A percentile compares a stretch with the other conserved stretches of the same genome.
phyloP scores from a whole-genome alignment of 257 asterid genomes.

The Solanum dulcamara region DNA sequence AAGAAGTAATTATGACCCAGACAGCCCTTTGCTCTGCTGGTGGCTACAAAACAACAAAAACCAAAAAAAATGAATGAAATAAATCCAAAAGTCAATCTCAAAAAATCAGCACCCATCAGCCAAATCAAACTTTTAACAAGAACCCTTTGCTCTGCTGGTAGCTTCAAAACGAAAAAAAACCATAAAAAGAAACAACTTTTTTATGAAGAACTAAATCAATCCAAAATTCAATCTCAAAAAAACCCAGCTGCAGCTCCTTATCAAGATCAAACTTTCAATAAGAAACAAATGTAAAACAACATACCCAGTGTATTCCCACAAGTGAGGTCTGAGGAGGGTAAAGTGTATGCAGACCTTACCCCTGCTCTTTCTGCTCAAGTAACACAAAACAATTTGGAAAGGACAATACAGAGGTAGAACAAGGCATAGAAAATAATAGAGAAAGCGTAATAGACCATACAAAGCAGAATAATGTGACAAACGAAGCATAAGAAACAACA shows the following conservation, averaged over 20 bases:
- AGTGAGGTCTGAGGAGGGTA: not conserved
- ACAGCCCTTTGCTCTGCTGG: not conserved
- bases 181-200: not conserved
- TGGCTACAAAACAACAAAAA: not conserved
- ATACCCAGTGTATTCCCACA: not conserved
- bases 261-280: not conserved
- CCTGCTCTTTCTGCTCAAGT: not conserved
- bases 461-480: not conserved
- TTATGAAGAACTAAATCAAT: not conserved
- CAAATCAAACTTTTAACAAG: not conserved
- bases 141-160: not conserved
- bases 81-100: not conserved
- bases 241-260: not conserved
- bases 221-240: not conserved
- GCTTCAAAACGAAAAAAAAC: not conserved
- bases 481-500: not conserved
- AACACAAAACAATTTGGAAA: not conserved
- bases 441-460: not conserved
- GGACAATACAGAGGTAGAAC: not conserved
- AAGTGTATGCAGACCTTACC: not conserved
- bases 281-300: not conserved
- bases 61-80: not conserved
- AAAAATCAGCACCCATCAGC: not conserved
- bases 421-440: not conserved
- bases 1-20: not conserved